Conservation (phyloP, 805 yeast genomes). For the Kazachstania kunashirensis region DNA sequence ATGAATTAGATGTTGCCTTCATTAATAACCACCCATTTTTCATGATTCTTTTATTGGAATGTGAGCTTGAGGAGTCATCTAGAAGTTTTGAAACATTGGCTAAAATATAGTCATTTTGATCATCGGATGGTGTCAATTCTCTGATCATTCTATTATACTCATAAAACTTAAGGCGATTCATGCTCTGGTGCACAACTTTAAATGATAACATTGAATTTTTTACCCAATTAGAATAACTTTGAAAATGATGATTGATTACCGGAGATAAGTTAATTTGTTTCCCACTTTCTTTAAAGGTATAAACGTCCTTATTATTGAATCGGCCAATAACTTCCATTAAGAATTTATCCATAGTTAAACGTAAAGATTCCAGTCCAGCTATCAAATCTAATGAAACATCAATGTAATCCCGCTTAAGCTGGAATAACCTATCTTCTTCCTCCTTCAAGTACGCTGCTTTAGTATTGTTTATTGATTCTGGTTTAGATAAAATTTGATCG, state of each 20-base stretch:
- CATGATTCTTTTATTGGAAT: slow-evolving; percentile 26
- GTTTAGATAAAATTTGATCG: slow-evolving; percentile 41
- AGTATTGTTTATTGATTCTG: slow-evolving; percentile 32
- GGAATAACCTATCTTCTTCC: slow-evolving; percentile 65
- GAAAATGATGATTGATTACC: slow-evolving; percentile 4
- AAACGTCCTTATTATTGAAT: slow-evolving; percentile 21
- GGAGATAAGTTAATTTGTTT: slow-evolving; percentile 6
- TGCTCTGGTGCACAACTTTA: slow-evolving; percentile 24
- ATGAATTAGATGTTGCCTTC: slow-evolving; percentile 48
- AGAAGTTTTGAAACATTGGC: slow-evolving; percentile 28
- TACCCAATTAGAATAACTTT: slow-evolving; percentile 11
- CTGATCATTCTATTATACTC: slow-evolving; percentile 49
- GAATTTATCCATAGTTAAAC: slow-evolving; percentile 16
- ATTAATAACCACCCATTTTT: slow-evolving; percentile 81
- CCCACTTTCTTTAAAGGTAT: slow-evolving; percentile 12
- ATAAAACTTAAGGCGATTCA: slow-evolving; percentile 44
- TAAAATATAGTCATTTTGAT: slow-evolving; percentile 43
- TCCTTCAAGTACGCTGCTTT: slow-evolving; percentile 52
- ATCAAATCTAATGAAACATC: slow-evolving; percentile 48
- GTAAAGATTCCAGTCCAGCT: slow-evolving; percentile 33
- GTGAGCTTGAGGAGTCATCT: neutral
- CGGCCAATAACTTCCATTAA: slow-evolving; percentile 8
- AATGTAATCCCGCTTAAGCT: slow-evolving; percentile 55
- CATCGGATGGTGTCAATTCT: slow-evolving; percentile 50
- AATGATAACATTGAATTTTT: slow-evolving; percentile 5